These are phyloP conservation scores for Neospora caninum DNA, from an alignment of 169 alveolate species.

Conservation along the genomic window DNA sequence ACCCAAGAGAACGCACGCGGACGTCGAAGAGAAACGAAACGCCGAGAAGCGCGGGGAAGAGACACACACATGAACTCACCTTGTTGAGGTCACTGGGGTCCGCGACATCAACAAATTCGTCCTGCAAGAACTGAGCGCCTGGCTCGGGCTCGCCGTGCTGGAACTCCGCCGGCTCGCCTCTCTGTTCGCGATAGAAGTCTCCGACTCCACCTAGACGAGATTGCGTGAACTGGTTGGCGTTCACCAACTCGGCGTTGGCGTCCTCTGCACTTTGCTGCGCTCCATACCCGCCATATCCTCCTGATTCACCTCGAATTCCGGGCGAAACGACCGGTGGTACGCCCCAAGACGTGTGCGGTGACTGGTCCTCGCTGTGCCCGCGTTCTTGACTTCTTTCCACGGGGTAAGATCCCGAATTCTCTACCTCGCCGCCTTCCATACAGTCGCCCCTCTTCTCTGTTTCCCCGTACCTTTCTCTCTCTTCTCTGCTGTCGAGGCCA, in stretches of 20 bases:
- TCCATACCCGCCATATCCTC: neutral
- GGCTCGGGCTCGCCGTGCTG: neutral
- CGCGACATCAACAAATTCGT: neutral
- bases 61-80: neutral
- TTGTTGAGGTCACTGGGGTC: neutral
- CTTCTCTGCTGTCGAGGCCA: neutral
- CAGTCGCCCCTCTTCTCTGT: neutral
- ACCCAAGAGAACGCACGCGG: too few species aligned
- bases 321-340: too few species aligned
- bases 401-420: too few species aligned
- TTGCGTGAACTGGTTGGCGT: too few species aligned
- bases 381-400: too few species aligned
- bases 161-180: too few species aligned
- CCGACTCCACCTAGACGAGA: too few species aligned
- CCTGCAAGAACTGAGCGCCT: constrained; percentile 10
- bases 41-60: too few species aligned
- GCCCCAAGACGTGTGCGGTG: too few species aligned
- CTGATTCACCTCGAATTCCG: neutral
- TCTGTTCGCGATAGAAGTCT: too few species aligned
- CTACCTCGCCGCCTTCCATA: neutral
- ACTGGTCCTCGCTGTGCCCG: too few species aligned
- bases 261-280: neutral
- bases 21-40: too few species aligned
- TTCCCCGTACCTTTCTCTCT: neutral
- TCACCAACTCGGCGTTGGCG: neutral